Evolutionary conservation across 345 rosid genomes (phyloP).

Genomic region (Melastoma malabathricum): DNA sequence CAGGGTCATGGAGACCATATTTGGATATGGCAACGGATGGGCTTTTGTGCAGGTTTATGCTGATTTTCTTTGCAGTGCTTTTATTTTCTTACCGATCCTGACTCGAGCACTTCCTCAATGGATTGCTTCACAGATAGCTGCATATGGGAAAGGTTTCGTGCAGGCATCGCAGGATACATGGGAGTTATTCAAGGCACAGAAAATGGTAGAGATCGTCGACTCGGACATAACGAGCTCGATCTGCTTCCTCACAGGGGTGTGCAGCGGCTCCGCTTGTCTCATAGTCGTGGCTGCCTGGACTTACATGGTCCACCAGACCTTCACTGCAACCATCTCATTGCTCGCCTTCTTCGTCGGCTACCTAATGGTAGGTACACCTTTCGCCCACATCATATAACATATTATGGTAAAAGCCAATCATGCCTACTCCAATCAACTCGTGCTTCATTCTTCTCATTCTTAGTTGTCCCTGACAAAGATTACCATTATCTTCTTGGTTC

Average conservation of each 20-base stretch:
- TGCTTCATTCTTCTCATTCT: slow-evolving; percentile 5
- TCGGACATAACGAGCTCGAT: slow-evolving; percentile 81
- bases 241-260: slow-evolving; percentile 87
- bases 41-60: slow-evolving; percentile 85
- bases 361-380: slow-evolving; percentile 69
- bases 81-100: no score
- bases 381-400: no score
- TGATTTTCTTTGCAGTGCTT: no score
- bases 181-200: slow-evolving; percentile 44
- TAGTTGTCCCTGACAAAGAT: background rate
- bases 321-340: slow-evolving; percentile 69
- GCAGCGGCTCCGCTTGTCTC: slow-evolving; percentile 88
- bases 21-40: slow-evolving; percentile 87
- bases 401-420: no score
- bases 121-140: slow-evolving; percentile 42
- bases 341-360: slow-evolving; percentile 72
- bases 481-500: slow-evolving; percentile 1
- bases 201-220: slow-evolving; percentile 57
- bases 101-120: no score
- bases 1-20: slow-evolving; percentile 54
- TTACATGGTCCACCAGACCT: slow-evolving; percentile 34
- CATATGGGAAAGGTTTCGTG: slow-evolving; percentile 90
- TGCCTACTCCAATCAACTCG: no score
- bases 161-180: slow-evolving; percentile 87
- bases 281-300: slow-evolving; percentile 88